Percentiles rank a stretch among this genome's conserved stretches.
These are phyloP conservation scores for Candida pseudoviswanathii DNA, from an alignment of 1,139 yeast species.

Conservation along the genomic window DNA sequence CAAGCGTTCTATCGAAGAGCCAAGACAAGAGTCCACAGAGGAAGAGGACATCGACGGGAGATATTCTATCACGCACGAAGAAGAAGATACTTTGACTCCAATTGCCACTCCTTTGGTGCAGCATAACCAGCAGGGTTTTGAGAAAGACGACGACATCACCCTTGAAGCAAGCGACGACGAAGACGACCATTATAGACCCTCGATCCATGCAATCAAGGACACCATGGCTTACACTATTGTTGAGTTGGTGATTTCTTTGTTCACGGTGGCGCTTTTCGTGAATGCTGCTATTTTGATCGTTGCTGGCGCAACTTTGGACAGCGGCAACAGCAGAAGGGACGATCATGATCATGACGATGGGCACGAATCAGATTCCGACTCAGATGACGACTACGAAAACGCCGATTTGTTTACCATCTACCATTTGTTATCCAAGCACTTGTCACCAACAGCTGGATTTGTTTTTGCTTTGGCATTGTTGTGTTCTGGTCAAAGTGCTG, in stretches of 20 bases:
- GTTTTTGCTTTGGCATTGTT: constrained; percentile 89
- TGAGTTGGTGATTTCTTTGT: constrained; percentile 66
- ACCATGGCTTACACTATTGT: constrained; percentile 67
- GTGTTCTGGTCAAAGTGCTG: constrained; percentile 97
- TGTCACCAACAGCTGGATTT: constrained; percentile 90
- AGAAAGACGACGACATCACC: constrained; percentile 32
- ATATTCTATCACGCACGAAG: background rate
- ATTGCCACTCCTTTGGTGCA: constrained; percentile 12
- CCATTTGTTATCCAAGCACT: constrained; percentile 65
- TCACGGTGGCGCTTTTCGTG: constrained; percentile 78
- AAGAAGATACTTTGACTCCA: constrained; percentile 15
- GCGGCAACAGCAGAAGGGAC: constrained; percentile 14
- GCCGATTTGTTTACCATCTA: constrained; percentile 91
- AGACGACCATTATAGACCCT: constrained; percentile 56
- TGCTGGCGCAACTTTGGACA: constrained; percentile 67
- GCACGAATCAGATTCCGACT: constrained; percentile 49
- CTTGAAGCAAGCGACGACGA: constrained; percentile 15
- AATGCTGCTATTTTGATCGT: constrained; percentile 78
- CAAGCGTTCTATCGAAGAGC: constrained; percentile 7
- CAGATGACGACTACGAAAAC: constrained; percentile 46
- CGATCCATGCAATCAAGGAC: constrained; percentile 65
- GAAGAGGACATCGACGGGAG: background rate
- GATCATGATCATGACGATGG: constrained; percentile 45
- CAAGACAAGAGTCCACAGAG: background rate
- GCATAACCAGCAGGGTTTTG: constrained; percentile 14